Evolutionary conservation across 352 stramenopile species (phyloP).

Genomic region (Phytophthora boehmeriae): DNA sequence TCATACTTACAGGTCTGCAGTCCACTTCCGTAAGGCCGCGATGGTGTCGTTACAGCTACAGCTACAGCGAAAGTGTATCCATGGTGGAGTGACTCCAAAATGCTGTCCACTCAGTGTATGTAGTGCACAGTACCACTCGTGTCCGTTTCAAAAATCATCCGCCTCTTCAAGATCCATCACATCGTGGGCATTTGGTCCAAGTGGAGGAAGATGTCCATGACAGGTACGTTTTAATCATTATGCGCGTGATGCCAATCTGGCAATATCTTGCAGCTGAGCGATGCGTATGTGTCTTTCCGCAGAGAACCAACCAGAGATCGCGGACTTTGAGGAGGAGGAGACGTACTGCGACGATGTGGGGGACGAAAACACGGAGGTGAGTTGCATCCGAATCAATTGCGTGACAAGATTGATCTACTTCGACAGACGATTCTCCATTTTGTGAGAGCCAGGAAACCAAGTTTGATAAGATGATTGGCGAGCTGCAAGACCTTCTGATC

Average conservation of each 20-base stretch:
- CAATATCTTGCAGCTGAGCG: too few species aligned
- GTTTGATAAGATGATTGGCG: constrained; percentile 84
- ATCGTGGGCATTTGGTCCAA: constrained; percentile 2
- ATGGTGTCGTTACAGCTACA: too few species aligned
- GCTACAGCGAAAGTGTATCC: too few species aligned
- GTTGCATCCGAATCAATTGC: neutral
- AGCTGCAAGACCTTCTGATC: constrained; percentile 80
- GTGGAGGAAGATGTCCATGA: constrained; percentile 2
- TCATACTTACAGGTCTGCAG: too few species aligned
- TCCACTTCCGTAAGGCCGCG: too few species aligned
- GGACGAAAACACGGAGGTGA: constrained; percentile 71
- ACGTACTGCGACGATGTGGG: constrained; percentile 66
- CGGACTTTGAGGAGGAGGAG: constrained; percentile 64
- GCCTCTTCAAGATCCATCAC: constrained; percentile 25
- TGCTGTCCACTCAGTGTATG: too few species aligned
- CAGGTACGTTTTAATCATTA: too few species aligned
- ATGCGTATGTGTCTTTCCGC: neutral
- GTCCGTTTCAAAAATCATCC: neutral
- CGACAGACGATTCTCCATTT: neutral
- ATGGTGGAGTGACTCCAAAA: neutral
- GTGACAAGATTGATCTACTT: neutral
- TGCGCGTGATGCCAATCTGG: too few species aligned
- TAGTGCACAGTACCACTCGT: too few species aligned
- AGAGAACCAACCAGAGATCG: constrained; percentile 59
- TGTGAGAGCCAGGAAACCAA: constrained; percentile 46